Evolutionary conservation across 2,329 filamentous ascomycete genomes (phyloP), one percentile per base, ranked within the genome.

Genomic region (Paramyrothecium roridum): DNA sequence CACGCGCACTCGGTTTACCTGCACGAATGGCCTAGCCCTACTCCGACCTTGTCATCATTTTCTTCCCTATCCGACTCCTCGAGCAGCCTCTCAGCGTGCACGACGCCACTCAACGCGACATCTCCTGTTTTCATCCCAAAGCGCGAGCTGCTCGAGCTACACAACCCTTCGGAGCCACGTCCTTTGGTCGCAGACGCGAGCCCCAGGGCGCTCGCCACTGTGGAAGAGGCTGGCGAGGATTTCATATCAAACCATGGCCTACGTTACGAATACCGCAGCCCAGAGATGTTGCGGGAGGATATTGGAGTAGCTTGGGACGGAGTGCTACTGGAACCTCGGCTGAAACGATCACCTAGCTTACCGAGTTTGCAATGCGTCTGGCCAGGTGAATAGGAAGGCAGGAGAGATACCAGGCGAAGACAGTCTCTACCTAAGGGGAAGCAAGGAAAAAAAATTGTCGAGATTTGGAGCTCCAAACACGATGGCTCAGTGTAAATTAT

Each of bases 71-170:
- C 54, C 17, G 56, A 64, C 11, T 19, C 52, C 2, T 59, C 59
- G 1, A 59, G 22, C 20, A 52, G 54, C 19, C 20, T 63, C 2
- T 34, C 54, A 11, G 54, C 64, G 20, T 56, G 62, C 3, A 58
- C 57, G 3, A 65, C 68, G 11, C 62, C 58, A 0, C 54, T 75
- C 6, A 64, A 68, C 20, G 66, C 62, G 3, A 56, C 53, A 1
- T 67, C 68, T 0, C 63, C 68, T 1, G 63, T 67, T 10, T 76
- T 76, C 57, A 52, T 70, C 12, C 73, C 73, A 0, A 56, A 57
- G 47, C 50, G 57, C 16, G 64, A 61, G 47, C 64, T 64, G 52
- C 43, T 57, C 22, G 52, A 59, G 17, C n/a, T 46, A 3, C 43
- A 50, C 8, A 55, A 52, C 8, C 20, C 45, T 3, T 23, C 50